Percentiles rank a stretch among this genome's conserved stretches.
Evolutionary conservation across 2,329 filamentous ascomycete species (phyloP).

Genomic region (Penicillium polonicum): DNA sequence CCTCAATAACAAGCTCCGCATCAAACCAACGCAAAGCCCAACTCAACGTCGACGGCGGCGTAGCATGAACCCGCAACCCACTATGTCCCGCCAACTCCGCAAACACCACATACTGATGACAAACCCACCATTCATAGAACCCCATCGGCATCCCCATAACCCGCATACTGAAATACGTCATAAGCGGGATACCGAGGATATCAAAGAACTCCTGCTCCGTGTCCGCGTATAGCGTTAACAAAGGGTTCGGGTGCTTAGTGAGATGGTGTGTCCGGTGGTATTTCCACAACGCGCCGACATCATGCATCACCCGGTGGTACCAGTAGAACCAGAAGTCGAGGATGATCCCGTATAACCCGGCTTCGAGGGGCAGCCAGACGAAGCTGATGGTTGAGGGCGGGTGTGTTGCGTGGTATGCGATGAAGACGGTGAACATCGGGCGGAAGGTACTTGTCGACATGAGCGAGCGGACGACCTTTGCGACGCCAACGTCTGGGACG

Average conservation of each 20-base stretch:
- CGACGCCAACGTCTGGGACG: constrained; percentile 27
- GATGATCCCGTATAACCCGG: constrained; percentile 26
- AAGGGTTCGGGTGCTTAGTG: no score
- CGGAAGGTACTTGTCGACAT: constrained; percentile 21
- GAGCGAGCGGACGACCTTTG: constrained; percentile 25
- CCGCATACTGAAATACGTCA: no score
- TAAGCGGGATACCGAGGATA: no score
- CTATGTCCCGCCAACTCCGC: constrained; percentile 28
- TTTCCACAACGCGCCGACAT: constrained; percentile 6
- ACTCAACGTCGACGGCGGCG: constrained; percentile 22
- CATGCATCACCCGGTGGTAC: constrained; percentile 30
- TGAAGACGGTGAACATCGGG: constrained; percentile 26
- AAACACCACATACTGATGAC: constrained; percentile 27
- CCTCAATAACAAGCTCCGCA: constrained; percentile 28
- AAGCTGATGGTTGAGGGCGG: constrained; percentile 21
- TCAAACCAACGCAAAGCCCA: constrained; percentile 22
- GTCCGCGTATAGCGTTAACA: no score
- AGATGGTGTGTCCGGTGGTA: no score
- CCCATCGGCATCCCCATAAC: no score
- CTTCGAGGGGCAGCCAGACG: constrained; percentile 24
- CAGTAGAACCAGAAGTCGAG: constrained; percentile 33
- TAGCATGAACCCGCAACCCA: constrained; percentile 25
- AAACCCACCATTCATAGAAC: constrained; percentile 23
- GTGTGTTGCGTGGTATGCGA: constrained; percentile 20
- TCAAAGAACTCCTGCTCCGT: no score